These are phyloP conservation scores for Venturia carpophila DNA, from an alignment of 2,329 filamentous ascomycete genomes.

Conservation along the genomic window DNA sequence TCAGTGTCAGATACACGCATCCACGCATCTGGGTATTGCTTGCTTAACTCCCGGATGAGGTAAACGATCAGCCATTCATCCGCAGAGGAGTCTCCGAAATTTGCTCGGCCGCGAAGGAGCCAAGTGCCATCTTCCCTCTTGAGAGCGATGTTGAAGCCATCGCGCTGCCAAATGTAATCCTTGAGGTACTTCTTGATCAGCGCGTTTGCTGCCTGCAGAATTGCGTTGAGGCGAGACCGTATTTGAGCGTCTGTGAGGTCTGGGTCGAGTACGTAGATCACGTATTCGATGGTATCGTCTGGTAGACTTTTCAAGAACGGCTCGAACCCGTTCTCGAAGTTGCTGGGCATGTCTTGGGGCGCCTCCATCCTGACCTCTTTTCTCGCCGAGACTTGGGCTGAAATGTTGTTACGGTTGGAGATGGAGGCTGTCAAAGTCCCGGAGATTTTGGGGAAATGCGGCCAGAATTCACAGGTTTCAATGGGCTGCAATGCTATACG, in stretches of 20 bases:
- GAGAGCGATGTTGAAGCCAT: slow-evolving; percentile 63
- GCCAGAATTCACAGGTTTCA: too few species aligned
- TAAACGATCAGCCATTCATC: slow-evolving; percentile 98
- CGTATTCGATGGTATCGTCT: slow-evolving; percentile 82
- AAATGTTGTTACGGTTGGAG: too few species aligned
- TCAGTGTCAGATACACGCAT: slow-evolving; percentile 77
- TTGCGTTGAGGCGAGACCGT: slow-evolving; percentile 58
- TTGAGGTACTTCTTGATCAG: slow-evolving; percentile 60
- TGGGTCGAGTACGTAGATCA: slow-evolving; percentile 62
- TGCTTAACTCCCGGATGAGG: slow-evolving; percentile 73
- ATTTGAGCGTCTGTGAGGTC: slow-evolving; percentile 47
- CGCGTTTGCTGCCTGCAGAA: slow-evolving; percentile 61
- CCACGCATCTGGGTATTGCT: slow-evolving; percentile 66
- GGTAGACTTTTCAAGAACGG: slow-evolving; percentile 61
- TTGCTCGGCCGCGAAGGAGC: slow-evolving; percentile 67
- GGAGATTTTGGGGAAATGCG: too few species aligned
- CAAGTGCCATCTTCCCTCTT: slow-evolving; percentile 49
- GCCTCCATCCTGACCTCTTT: slow-evolving; percentile 17
- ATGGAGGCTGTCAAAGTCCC: too few species aligned
- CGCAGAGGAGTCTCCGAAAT: slow-evolving; percentile 89
- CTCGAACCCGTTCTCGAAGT: slow-evolving; percentile 58
- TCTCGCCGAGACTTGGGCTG: too few species aligned
- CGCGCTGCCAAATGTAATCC: slow-evolving; percentile 93
- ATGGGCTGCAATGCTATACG: too few species aligned
- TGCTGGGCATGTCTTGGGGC: slow-evolving; percentile 51